These are phyloP conservation scores for Lyophyllum semitale DNA, from an alignment of 768 basidiomycete species.

Conservation along the genomic window DNA sequence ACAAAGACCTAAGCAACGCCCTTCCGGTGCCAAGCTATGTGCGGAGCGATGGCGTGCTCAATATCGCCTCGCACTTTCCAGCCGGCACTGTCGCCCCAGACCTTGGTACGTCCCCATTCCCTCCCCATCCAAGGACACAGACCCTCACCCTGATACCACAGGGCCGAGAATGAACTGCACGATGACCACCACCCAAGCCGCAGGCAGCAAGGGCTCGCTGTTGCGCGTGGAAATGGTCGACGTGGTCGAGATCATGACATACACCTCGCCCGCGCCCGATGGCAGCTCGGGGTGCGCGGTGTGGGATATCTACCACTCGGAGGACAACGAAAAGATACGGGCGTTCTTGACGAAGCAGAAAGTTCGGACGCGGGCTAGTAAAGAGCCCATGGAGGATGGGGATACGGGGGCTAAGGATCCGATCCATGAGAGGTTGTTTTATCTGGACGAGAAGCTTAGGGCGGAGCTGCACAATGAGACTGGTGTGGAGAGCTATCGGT, in stretches of 20 bases:
- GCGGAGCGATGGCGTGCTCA: constrained; percentile 85
- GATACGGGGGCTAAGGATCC: constrained; percentile 52
- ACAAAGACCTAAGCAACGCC: constrained; percentile 78
- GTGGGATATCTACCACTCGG: constrained; percentile 88
- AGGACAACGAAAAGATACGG: constrained; percentile 78
- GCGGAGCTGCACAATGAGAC: constrained; percentile 64
- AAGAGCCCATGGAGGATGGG: neutral
- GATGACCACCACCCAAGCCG: constrained; percentile 65
- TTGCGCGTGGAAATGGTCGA: constrained; percentile 96
- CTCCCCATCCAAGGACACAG: constrained; percentile 11
- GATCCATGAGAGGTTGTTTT: constrained; percentile 88
- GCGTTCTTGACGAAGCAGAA: constrained; percentile 61
- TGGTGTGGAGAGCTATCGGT: constrained; percentile 76
- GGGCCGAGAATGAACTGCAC: constrained; percentile 97
- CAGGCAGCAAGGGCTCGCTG: constrained; percentile 78
- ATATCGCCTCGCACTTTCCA: constrained; percentile 90
- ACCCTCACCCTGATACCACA: constrained; percentile 24
- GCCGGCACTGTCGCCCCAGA: constrained; percentile 77
- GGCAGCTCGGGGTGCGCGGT: constrained; percentile 79
- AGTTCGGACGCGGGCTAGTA: constrained; percentile 13
- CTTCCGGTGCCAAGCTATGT: constrained; percentile 91
- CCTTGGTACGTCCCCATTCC: constrained; percentile 55
- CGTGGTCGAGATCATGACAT: constrained; percentile 90
- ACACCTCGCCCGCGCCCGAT: constrained; percentile 55
- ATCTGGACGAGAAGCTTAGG: constrained; percentile 71